Percentiles rank a stretch among this genome's conserved stretches.
Evolutionary conservation across 345 rosid genomes (phyloP).

Genomic region (Odontarrhena argentea): DNA sequence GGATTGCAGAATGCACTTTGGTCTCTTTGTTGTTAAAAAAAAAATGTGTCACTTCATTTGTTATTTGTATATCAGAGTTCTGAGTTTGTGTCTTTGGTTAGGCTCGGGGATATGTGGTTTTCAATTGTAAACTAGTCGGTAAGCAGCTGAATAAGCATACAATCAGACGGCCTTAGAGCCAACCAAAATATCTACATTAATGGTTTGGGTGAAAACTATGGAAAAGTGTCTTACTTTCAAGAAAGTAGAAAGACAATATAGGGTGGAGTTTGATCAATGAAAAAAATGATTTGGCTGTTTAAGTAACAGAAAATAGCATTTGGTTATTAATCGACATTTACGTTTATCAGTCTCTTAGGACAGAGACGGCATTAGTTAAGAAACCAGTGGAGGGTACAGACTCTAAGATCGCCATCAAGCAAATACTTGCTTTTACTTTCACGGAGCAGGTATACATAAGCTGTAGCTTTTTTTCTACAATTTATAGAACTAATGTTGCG

Average conservation of each 20-base stretch:
- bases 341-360: constrained; percentile 71
- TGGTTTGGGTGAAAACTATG: constrained; percentile 7
- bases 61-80: neutral
- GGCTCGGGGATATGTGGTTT: constrained; percentile 2
- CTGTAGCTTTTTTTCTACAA: neutral
- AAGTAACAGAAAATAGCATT: neutral
- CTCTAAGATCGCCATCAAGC: constrained; percentile 59
- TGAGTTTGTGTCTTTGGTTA: constrained; percentile 6
- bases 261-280: too few relatives aligned
- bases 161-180: constrained; percentile 8
- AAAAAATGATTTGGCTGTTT: neutral
- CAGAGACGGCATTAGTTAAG: constrained; percentile 61
- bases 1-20: neutral
- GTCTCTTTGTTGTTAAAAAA: neutral
- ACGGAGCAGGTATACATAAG: constrained; percentile 61
- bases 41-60: neutral
- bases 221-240: neutral
- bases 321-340: constrained; percentile 15
- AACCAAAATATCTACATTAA: constrained; percentile 4
- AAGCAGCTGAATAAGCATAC: constrained; percentile 11
- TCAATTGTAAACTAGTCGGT: neutral
- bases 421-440: constrained; percentile 76
- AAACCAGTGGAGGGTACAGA: constrained; percentile 49
- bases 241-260: neutral
- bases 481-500: constrained; percentile 1